Conservation (phyloP, 2,329 filamentous ascomycete species). For the Phialophora expanda region DNA sequence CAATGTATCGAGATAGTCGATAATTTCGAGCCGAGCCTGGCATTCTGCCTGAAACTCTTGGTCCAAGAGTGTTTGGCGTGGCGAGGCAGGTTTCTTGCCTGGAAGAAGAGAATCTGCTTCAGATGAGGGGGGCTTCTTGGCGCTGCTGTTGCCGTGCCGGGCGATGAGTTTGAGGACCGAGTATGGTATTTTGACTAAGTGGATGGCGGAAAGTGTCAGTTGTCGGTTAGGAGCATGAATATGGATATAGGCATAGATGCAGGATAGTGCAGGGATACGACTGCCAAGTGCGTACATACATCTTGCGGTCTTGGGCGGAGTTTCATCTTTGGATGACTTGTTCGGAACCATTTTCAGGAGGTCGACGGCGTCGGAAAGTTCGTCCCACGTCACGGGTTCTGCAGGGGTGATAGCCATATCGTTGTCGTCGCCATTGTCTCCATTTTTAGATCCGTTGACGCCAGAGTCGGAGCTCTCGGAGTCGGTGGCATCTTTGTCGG, state of each 20-base stretch:
- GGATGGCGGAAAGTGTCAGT: neutral
- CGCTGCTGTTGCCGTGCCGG: constrained; percentile 15
- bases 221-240: neutral
- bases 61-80: constrained; percentile 24
- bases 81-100: neutral
- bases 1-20: constrained; percentile 58
- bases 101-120: too few species aligned
- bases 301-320: constrained; percentile 9
- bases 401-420: constrained; percentile 6
- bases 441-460: too few species aligned
- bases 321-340: neutral
- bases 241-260: neutral
- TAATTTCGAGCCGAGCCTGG: constrained; percentile 60
- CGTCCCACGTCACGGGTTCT: constrained; percentile 6
- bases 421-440: neutral
- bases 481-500: constrained; percentile 2
- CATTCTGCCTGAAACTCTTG: constrained; percentile 39
- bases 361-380: constrained; percentile 21
- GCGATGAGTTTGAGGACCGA: constrained; percentile 29
- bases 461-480: constrained; percentile 4
- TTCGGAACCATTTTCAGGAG: constrained; percentile 12
- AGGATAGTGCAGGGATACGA: too few species aligned
- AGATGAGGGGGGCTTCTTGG: neutral
- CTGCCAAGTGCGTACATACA: constrained; percentile 4
- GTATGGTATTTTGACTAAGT: constrained; percentile 23